Evolutionary conservation across 192 early-diverging fungal species (phyloP).

Genomic region (Phlyctochytrium bullatum): DNA sequence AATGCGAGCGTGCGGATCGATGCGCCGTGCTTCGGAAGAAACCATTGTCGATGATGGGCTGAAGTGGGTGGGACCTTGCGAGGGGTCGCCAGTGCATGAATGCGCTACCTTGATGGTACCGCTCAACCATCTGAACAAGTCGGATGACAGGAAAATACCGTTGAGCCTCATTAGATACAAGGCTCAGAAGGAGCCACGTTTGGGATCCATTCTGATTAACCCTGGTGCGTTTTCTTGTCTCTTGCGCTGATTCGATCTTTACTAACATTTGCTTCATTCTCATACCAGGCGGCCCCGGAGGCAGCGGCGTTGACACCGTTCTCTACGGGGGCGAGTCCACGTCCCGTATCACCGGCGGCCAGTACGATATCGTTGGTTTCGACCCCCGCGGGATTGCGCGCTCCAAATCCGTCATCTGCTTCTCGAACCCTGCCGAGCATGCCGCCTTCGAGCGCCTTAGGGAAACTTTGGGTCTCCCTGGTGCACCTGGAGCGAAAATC

Average conservation of each 20-base stretch:
- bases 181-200: slow-evolving; percentile 4
- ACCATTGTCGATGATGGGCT: background rate
- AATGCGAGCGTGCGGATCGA: background rate
- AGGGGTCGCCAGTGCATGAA: background rate
- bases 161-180: slow-evolving; percentile 13
- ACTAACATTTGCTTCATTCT: background rate
- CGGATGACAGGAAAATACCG: background rate
- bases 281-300: slow-evolving; percentile 38
- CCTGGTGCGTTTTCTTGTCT: background rate
- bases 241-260: too few relatives aligned
- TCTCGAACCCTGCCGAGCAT: slow-evolving; percentile 3
- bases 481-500: background rate
- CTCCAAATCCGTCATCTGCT: slow-evolving; percentile 22
- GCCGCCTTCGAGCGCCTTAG: background rate
- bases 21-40: too few relatives aligned
- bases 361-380: slow-evolving; percentile 14
- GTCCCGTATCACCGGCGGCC: slow-evolving; percentile 15
- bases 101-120: slow-evolving; percentile 15
- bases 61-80: background rate
- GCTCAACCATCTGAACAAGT: slow-evolving; percentile 14
- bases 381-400: slow-evolving; percentile 41
- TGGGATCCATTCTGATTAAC: slow-evolving; percentile 21
- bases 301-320: slow-evolving; percentile 30
- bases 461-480: background rate
- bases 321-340: slow-evolving; percentile 7